Evolutionary conservation across 2,329 filamentous ascomycete genomes (phyloP).

Genomic region (Ilyonectria mors-panacis): DNA sequence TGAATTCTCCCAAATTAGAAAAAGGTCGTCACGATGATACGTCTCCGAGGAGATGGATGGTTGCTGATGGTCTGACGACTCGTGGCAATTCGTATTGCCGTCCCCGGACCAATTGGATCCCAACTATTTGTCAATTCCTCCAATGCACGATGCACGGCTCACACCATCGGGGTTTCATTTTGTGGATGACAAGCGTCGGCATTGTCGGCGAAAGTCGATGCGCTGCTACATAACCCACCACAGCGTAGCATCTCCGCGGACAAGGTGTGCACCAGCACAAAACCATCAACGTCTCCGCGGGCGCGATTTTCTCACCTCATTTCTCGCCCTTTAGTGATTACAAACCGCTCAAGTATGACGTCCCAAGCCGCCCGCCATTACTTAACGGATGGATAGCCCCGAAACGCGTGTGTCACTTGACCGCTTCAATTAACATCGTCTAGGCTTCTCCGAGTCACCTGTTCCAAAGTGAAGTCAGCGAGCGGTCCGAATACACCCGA

Average conservation of each 20-base stretch:
- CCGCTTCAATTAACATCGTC: background rate
- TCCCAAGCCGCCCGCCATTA: too few relatives aligned
- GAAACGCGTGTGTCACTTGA: background rate
- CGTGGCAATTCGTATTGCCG: background rate
- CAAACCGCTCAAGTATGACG: background rate
- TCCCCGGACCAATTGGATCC: background rate
- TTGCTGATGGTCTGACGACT: background rate
- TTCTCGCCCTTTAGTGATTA: background rate
- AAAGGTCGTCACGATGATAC: background rate
- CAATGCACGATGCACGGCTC: background rate
- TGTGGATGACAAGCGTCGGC: background rate
- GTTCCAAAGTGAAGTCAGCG: too few relatives aligned
- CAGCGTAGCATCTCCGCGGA: background rate
- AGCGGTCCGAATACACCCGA: too few relatives aligned
- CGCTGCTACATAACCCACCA: background rate
- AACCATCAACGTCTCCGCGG: background rate
- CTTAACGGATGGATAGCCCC: background rate
- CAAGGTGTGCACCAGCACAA: background rate
- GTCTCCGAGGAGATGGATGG: background rate
- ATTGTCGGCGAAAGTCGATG: background rate
- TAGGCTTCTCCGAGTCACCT: too few relatives aligned
- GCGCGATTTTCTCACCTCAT: background rate
- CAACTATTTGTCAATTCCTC: background rate
- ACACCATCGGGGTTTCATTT: background rate
- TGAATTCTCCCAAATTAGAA: background rate